Conservation (phyloP, 148 eudicot genomes). For the Rhododendron ferrugineum region DNA sequence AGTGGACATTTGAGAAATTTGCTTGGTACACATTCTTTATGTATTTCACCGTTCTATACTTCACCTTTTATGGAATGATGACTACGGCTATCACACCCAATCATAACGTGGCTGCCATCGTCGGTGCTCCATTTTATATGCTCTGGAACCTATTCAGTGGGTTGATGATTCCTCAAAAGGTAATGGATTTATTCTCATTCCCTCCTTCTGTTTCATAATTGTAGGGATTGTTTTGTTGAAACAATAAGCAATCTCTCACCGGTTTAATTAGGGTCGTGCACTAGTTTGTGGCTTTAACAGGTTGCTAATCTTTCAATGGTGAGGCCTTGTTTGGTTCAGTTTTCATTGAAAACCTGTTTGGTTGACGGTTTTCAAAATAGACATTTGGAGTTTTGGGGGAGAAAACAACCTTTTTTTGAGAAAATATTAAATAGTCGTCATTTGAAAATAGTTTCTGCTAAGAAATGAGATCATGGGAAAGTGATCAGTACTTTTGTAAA, state of each 20-base stretch:
- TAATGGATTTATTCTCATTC: constrained; percentile 20
- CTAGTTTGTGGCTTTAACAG: neutral
- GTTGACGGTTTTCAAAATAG: neutral
- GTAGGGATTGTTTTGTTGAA: neutral
- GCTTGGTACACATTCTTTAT: constrained; percentile 71
- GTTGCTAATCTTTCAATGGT: neutral
- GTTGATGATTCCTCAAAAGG: constrained; percentile 98
- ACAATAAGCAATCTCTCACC: neutral
- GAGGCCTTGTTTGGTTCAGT: neutral
- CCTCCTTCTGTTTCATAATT: neutral
- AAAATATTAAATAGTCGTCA: neutral
- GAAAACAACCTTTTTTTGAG: neutral
- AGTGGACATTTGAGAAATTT: constrained; percentile 68
- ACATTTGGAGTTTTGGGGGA: neutral
- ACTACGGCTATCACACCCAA: constrained; percentile 94
- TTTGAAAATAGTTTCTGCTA: neutral
- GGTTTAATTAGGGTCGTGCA: neutral
- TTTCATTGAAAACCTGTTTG: neutral
- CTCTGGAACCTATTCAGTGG: constrained; percentile 99
- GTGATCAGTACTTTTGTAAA: neutral
- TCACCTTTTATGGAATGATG: constrained; percentile 99
- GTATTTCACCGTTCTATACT: constrained; percentile 83
- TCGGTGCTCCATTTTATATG: constrained; percentile 96
- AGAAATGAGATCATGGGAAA: neutral
- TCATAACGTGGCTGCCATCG: constrained; percentile 83